phyloP scores from a whole-genome alignment of 148 eudicot species.

The Talinum fruticosum region DNA sequence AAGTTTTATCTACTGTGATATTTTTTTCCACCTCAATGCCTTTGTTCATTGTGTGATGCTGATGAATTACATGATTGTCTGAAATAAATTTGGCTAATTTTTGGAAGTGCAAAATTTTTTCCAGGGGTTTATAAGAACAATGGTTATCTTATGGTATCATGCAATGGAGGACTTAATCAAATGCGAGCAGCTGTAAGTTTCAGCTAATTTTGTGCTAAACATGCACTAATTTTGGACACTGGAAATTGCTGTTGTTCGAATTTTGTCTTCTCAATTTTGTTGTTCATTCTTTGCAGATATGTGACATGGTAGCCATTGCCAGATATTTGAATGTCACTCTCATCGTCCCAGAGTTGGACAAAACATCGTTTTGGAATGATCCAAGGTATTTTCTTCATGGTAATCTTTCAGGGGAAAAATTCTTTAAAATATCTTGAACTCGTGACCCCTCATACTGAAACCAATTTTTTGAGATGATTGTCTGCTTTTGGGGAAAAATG shows the following conservation, averaged over 20 bases:
- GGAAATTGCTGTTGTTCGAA: not conserved
- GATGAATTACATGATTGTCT: constrained; percentile 9
- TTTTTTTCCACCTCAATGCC: constrained; percentile 13
- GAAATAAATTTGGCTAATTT: constrained; percentile 17
- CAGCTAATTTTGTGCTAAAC: not conserved
- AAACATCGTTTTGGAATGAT: constrained; percentile 71
- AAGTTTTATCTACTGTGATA: not conserved
- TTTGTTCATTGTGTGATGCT: constrained; percentile 1
- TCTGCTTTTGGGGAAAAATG: not conserved
- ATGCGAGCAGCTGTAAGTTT: constrained; percentile 66
- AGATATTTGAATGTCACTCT: constrained; percentile 65
- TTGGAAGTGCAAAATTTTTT: constrained; percentile 13
- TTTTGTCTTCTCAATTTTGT: not conserved
- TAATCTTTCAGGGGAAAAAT: not conserved
- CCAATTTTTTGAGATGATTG: not conserved
- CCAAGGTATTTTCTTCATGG: constrained; percentile 37
- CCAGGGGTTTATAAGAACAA: constrained; percentile 63
- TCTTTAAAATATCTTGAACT: not conserved
- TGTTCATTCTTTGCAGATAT: constrained; percentile 43
- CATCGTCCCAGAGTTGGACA: constrained; percentile 66
- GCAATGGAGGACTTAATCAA: constrained; percentile 79
- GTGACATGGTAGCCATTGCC: constrained; percentile 75
- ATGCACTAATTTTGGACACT: not conserved
- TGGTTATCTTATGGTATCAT: constrained; percentile 74
- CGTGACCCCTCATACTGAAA: not conserved